Base-by-base conservation (phyloP, 176 grass and related monocot species). In the Saccharum spontaneum region DNA sequence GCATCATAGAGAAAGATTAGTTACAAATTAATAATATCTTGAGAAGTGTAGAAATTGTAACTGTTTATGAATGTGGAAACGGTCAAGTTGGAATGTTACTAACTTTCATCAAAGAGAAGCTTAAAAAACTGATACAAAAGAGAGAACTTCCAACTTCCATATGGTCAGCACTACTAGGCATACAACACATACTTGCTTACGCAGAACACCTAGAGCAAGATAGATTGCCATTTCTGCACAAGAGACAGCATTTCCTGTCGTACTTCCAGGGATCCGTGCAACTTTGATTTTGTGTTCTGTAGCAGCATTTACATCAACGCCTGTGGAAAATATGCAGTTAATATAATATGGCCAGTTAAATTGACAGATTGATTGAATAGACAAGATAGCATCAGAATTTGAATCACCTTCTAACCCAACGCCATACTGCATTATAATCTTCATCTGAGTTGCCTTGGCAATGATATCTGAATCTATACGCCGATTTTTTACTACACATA, bases 221-320 rank as follows among this genome's bases (percentile, higher is more conserved):
- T 98, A 95, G 83, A 98, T 95, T 37, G 91, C 93, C 91, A 95
- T 88, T 91, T 98, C 96, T 71, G 96, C 91, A 14, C 93, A 95
- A 85, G 96, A 77, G 1, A 85, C 60, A 22, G 93, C 90, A 88
- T 95, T 98, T 90, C 96, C 96, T 74, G 96, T 98, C 0, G 43
- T 86, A 71, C 81, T 92, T 86, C 91, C 96, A 85, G 96, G 96
- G 62, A 98, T 98, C 52, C 89, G 89, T 50, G 91, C 96, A 84
- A 98, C 93, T 98, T 95, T 98, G 44, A 98, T 98, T 85, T 92
- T 93, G 26, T 82, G 86, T 89, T 85, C 61, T 52, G 89, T 98
- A 69, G 96, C 96, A 55, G 93, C 93, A 38, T 93, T 92, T 82
- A 98, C 75, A 87, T 98, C 87, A 2, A 98, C 89, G n/a, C 96